A percentile compares a stretch with the other conserved stretches of the same genome.
Conservation (phyloP, 495 filamentous ascomycete genomes). For the Letharia lupina region DNA sequence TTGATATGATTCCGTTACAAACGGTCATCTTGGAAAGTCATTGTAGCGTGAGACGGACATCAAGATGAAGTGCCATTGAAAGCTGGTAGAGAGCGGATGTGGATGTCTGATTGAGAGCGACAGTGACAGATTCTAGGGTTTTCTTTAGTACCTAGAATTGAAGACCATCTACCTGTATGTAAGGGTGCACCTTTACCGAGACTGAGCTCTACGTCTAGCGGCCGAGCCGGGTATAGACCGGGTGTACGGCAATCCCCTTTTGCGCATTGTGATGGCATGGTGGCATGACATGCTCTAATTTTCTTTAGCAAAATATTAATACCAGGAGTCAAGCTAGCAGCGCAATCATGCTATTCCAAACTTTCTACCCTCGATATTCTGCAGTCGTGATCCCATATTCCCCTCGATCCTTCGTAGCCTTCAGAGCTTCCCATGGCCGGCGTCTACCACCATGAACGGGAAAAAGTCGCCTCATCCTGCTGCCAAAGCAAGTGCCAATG, state of each 20-base stretch:
- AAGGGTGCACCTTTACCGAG: no score
- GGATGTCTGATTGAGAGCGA: no score
- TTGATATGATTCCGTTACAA: no score
- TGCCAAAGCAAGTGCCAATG: background rate
- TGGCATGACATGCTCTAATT: background rate
- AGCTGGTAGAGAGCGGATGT: background rate
- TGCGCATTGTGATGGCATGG: background rate
- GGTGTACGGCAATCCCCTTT: background rate
- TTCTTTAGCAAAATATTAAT: background rate
- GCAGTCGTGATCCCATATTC: background rate
- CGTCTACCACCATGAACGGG: slow-evolving; percentile 8
- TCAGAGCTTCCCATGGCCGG: background rate
- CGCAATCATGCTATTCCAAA: background rate
- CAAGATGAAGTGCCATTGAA: background rate
- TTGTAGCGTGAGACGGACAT: background rate
- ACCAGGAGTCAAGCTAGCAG: background rate
- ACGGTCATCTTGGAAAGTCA: background rate
- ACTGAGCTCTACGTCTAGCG: no score
- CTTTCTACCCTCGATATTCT: background rate
- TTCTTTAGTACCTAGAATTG: no score
- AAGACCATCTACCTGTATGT: no score
- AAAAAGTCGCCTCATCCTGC: background rate
- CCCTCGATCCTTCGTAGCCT: background rate
- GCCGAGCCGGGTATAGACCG: no score
- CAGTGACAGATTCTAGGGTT: no score